A percentile compares a stretch with the other conserved stretches of the same genome.
Evolutionary conservation across 2,329 filamentous ascomycete genomes (phyloP).

Genomic region (Paracamarosporium sp.): DNA sequence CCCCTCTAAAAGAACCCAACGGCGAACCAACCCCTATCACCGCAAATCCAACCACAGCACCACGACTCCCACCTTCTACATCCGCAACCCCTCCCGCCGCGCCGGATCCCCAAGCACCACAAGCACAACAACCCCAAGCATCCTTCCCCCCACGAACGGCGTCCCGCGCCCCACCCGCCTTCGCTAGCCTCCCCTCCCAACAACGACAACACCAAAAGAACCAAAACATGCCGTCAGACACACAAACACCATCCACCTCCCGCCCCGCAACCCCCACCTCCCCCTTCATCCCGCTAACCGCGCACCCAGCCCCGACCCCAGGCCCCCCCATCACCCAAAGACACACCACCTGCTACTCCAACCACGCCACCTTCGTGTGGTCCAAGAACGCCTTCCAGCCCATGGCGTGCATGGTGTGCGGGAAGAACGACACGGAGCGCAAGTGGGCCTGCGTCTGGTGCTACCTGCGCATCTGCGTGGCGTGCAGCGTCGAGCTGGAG

Average conservation of each 20-base stretch:
- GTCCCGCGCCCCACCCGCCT: conserved; percentile 9
- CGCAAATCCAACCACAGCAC: conserved; percentile 8
- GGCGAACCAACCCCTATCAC: conserved; percentile 7
- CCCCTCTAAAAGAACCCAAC: conserved; percentile 9
- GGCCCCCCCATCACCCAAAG: conserved; percentile 36
- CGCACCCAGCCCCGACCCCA: conserved; percentile 18
- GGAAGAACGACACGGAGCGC: conserved; percentile 25
- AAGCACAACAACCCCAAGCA: not conserved
- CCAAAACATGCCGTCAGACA: no score
- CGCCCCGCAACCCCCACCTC: conserved; percentile 7
- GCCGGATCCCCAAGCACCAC: not conserved
- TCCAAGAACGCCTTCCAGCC: conserved; percentile 41
- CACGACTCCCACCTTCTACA: not conserved
- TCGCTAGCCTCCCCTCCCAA: conserved; percentile 10
- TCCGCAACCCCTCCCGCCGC: not conserved
- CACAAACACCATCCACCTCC: no score
- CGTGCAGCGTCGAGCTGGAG: conserved; percentile 34
- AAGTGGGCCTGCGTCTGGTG: conserved; percentile 48
- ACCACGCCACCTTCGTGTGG: conserved; percentile 34
- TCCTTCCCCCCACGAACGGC: conserved; percentile 13
- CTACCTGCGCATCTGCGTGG: conserved; percentile 40
- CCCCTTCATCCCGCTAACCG: conserved; percentile 31
- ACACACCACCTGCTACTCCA: conserved; percentile 42
- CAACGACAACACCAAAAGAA: no score
- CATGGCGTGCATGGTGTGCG: conserved; percentile 46